Conservation (phyloP, 768 basidiomycete genomes). For the Calocybe gangraenosa region DNA sequence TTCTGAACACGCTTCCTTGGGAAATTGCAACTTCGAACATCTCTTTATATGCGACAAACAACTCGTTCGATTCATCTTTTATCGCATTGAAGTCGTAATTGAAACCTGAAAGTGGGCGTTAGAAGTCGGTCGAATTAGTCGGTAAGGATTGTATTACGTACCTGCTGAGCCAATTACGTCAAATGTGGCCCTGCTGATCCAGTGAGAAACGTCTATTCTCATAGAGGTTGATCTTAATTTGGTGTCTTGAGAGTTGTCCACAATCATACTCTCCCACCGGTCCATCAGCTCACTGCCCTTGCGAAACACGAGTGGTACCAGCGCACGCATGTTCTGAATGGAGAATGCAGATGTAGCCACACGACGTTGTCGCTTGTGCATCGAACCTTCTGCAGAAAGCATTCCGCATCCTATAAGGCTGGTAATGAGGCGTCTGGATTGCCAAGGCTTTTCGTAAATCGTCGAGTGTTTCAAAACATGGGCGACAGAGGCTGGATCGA, state of each 20-base stretch:
- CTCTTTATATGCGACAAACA: constrained; percentile 77
- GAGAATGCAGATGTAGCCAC: constrained; percentile 79
- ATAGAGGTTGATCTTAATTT: constrained; percentile 20
- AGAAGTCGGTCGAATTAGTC: not conserved
- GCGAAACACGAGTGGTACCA: constrained; percentile 67
- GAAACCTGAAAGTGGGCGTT: constrained; percentile 49
- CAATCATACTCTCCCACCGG: constrained; percentile 53
- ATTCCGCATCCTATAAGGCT: constrained; percentile 80
- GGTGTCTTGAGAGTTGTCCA: constrained; percentile 17
- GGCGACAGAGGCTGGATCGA: constrained; percentile 71
- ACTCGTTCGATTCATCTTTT: constrained; percentile 70
- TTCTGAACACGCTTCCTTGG: constrained; percentile 41
- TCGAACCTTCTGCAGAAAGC: constrained; percentile 72
- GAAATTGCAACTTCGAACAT: constrained; percentile 78
- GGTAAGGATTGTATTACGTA: constrained; percentile 24
- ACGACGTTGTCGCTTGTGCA: constrained; percentile 77
- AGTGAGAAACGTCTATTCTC: constrained; percentile 71
- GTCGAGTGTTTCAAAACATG: constrained; percentile 72
- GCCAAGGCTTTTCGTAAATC: constrained; percentile 82
- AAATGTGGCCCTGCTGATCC: constrained; percentile 81
- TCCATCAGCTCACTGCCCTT: constrained; percentile 62
- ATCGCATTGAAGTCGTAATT: constrained; percentile 86
- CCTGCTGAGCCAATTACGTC: constrained; percentile 91
- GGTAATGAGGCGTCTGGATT: constrained; percentile 69
- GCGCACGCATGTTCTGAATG: constrained; percentile 66